Conservation (phyloP, 108 stramenopile species). For the Parmales sp. region DNA sequence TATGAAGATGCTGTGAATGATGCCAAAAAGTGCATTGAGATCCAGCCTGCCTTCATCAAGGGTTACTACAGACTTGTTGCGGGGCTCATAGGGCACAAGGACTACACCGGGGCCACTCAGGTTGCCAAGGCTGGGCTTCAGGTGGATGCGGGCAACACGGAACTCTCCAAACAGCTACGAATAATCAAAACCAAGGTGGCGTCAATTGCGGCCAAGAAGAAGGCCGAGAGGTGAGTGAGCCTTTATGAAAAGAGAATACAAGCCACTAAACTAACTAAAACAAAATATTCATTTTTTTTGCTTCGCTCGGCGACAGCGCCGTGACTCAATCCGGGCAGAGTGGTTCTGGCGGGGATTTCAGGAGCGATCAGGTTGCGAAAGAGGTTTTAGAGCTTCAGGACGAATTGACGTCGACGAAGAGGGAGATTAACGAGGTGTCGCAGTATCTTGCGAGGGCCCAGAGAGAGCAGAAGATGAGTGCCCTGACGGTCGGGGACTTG, state of each 20-base stretch:
- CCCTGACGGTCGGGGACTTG: conserved; percentile 58
- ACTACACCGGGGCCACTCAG: conserved; percentile 58
- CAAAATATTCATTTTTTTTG: not conserved
- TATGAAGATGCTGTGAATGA: conserved; percentile 59
- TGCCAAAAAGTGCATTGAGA: conserved; percentile 80
- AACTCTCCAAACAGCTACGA: conserved; percentile 58
- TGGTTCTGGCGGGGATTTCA: not conserved
- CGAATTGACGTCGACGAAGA: conserved; percentile 47
- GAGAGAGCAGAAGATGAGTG: conserved; percentile 49
- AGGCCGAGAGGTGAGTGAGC: not conserved
- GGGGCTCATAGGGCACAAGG: conserved; percentile 63
- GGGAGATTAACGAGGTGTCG: conserved; percentile 61
- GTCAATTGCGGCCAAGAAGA: not conserved
- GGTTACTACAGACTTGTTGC: conserved; percentile 81
- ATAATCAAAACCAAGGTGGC: conserved; percentile 30
- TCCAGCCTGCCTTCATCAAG: conserved; percentile 74
- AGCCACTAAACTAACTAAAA: conserved; percentile 25
- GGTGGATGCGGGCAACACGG: conserved; percentile 62
- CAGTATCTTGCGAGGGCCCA: conserved; percentile 41
- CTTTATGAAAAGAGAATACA: conserved; percentile 31
- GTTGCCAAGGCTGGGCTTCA: conserved; percentile 69
- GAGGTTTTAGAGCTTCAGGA: conserved; percentile 70
- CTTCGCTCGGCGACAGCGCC: conserved; percentile 12
- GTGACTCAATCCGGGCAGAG: conserved; percentile 19
- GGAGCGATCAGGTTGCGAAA: conserved; percentile 37